Conservation (phyloP, 1,139 yeast genomes). For the Pichia inconspicua region DNA sequence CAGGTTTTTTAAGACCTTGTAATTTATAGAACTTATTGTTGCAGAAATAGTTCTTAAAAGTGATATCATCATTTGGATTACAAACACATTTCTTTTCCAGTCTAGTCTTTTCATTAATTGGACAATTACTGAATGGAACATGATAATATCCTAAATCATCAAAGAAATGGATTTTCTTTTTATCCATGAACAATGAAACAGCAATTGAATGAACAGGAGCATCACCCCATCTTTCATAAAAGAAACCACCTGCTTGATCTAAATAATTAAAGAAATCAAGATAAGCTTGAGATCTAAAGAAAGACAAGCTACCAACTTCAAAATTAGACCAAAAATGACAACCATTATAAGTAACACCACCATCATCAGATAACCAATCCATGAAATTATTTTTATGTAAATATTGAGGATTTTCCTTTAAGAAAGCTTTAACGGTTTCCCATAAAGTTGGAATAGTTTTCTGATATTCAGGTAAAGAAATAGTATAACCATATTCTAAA, state of each 20-base stretch:
- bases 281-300: constrained; percentile 71
- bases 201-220: constrained; percentile 89
- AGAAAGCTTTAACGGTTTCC: constrained; percentile 66
- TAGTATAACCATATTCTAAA: constrained; percentile 70
- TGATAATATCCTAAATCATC: constrained; percentile 81
- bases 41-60: constrained; percentile 85
- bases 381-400: constrained; percentile 59
- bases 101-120: constrained; percentile 53
- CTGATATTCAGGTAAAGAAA: constrained; percentile 75
- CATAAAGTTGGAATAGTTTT: constrained; percentile 78
- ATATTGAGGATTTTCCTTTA: constrained; percentile 56
- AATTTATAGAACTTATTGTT: constrained; percentile 63
- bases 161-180: constrained; percentile 64
- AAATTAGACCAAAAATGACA: constrained; percentile 90
- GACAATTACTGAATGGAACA: constrained; percentile 72
- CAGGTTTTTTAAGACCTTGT: constrained; percentile 57
- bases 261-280: constrained; percentile 58
- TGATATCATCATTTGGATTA: constrained; percentile 66
- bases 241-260: constrained; percentile 79
- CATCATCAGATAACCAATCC: constrained; percentile 65
- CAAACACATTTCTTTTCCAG: constrained; percentile 56
- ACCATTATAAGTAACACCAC: constrained; percentile 60
- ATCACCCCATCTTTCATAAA: constrained; percentile 91
- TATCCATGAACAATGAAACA: constrained; percentile 65
- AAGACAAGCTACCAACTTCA: constrained; percentile 65